Conservation (phyloP, 805 yeast genomes). For the Starmerella apis region DNA sequence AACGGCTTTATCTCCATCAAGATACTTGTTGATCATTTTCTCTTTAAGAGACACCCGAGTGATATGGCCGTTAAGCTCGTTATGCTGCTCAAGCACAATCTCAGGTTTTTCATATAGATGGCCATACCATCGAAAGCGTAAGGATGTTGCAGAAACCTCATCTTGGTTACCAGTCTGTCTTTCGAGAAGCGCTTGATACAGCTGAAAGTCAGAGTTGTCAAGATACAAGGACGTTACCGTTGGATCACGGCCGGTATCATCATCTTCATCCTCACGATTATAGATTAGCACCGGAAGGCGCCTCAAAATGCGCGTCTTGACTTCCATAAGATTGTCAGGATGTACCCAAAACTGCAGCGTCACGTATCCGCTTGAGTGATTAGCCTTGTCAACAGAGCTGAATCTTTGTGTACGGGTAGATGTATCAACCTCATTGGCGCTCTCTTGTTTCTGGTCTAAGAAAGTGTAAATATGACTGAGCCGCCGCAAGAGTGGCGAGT, state of each 20-base stretch:
- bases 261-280: slow-evolving; percentile 43
- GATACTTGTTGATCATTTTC: slow-evolving; percentile 66
- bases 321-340: slow-evolving; percentile 95
- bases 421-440: slow-evolving; percentile 28
- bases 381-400: slow-evolving; percentile 28
- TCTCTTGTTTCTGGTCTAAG: slow-evolving; percentile 58
- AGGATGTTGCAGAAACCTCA: slow-evolving; percentile 51
- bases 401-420: slow-evolving; percentile 28
- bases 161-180: slow-evolving; percentile 33
- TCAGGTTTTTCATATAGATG: slow-evolving; percentile 64
- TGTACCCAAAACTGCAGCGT: slow-evolving; percentile 92
- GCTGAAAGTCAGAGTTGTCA: slow-evolving; percentile 70
- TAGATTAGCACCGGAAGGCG: slow-evolving; percentile 87
- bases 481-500: slow-evolving; percentile 79
- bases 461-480: slow-evolving; percentile 67
- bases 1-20: slow-evolving; percentile 41
- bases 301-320: slow-evolving; percentile 86
- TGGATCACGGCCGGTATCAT: slow-evolving; percentile 50
- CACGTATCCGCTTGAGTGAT: slow-evolving; percentile 33
- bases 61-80: slow-evolving; percentile 38
- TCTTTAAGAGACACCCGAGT: slow-evolving; percentile 63
- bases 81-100: slow-evolving; percentile 67
- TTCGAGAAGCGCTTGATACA: slow-evolving; percentile 73
- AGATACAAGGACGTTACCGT: slow-evolving; percentile 77
- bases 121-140: slow-evolving; percentile 88